Evolutionary conservation across 768 basidiomycete species (phyloP), one percentile per base, ranked within the genome.

Genomic region (Mycena kentingensis): DNA sequence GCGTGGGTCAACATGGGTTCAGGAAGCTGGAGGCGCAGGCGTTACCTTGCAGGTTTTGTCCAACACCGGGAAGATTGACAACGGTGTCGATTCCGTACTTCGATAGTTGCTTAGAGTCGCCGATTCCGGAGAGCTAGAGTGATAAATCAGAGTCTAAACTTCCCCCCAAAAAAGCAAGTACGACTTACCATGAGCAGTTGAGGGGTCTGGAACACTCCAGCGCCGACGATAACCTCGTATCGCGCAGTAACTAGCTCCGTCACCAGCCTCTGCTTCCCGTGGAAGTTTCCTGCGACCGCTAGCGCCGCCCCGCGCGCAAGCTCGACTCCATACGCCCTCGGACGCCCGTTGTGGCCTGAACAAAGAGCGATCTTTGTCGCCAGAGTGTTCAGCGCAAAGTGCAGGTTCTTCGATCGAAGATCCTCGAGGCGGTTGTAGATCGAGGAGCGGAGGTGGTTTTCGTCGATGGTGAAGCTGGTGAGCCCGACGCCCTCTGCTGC

Each of bases 21-120:
- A 31, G n/a, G 16, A 13, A 5, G 19, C 21, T 34, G 4, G 26
- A 42, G 13, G 49, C 13, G 11, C 25, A 3, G 29, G 37, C 8
- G 46, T 57, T 50, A 59, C 72, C 73, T 60, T 72, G 70, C 15
- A 74, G 59, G 49, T 74, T 72, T 10, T 31, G 58, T n/a, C 73
- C 73, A 19, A 75, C 73, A 3, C 69, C 69, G 1, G 73, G 70
- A 18, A 71, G 58, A 50, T 71, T 31, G 4, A 70, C 60, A 22
- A 69, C 34, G 5, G 70, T 21, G 27, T 60, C 44, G 49, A 72
- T 69, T 6, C 66, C 66, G 27, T 64, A 44, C 19, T 60, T 18
- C 8, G 34, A 31, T 2, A 73, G 63, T 3, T 68, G 64, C 2
- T 54, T 36, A 4, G 32, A 15, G 48, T 71, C 65, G 12, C 71